phyloP scores from a whole-genome alignment of 2,329 filamentous ascomycete species.

The Trichoderma afroharzianum region DNA sequence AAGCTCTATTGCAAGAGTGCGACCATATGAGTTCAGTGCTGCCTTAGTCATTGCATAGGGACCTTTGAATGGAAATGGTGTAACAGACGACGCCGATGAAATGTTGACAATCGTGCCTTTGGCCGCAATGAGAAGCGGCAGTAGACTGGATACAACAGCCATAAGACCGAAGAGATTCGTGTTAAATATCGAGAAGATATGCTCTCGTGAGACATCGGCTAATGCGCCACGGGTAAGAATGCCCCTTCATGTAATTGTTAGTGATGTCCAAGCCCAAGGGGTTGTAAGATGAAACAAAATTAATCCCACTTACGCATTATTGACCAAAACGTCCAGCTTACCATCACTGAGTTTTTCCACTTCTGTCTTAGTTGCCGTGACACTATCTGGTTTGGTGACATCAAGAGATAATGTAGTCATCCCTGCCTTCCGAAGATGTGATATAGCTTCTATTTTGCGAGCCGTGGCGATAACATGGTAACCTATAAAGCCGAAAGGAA shows the following conservation, averaged over 20 bases:
- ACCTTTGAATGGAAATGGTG: neutral
- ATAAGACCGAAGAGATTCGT: neutral
- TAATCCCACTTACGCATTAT: neutral
- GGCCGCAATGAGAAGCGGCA: neutral
- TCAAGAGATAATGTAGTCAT: neutral
- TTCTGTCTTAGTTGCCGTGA: neutral
- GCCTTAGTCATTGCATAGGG: slow-evolving; percentile 1
- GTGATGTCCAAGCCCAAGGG: neutral
- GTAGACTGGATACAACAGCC: neutral
- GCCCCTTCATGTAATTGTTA: neutral
- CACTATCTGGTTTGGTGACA: neutral
- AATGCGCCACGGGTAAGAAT: neutral
- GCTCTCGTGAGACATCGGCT: neutral
- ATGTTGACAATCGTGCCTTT: neutral
- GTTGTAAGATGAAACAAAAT: neutral
- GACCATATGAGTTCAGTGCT: neutral
- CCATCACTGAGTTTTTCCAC: neutral
- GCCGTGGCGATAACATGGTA: neutral
- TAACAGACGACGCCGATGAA: neutral
- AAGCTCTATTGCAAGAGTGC: neutral
- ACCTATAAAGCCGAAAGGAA: neutral
- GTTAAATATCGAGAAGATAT: neutral
- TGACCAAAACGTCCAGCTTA: neutral
- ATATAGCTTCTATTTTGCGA: neutral
- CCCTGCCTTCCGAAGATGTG: neutral